Conservation (phyloP, 2,329 filamentous ascomycete species). For the Pezicula neosporulosa region DNA sequence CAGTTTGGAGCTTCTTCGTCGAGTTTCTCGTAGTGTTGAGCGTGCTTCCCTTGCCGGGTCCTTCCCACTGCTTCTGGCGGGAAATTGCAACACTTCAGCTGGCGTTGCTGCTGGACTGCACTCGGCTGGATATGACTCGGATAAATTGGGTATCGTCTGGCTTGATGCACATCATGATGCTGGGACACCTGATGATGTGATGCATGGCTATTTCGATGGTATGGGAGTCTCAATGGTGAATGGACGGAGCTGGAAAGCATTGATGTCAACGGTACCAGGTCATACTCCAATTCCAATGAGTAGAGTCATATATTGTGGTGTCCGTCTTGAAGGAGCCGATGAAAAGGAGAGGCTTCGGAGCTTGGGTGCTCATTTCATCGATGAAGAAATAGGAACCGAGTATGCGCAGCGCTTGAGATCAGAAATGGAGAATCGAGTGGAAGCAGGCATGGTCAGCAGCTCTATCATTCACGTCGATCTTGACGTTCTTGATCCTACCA, state of each 20-base stretch:
- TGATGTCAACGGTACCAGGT: slow-evolving; percentile 30
- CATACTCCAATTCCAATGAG: slow-evolving; percentile 15
- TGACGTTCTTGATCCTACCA: slow-evolving; percentile 30
- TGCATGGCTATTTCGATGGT: slow-evolving; percentile 34
- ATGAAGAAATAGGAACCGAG: slow-evolving; percentile 22
- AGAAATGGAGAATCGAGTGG: slow-evolving; percentile 1
- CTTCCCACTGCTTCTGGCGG: slow-evolving; percentile 36
- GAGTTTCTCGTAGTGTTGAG: slow-evolving; percentile 29
- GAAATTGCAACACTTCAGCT: slow-evolving; percentile 34
- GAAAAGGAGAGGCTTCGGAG: slow-evolving; percentile 29
- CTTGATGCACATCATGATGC: slow-evolving; percentile 42
- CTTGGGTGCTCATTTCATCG: slow-evolving; percentile 27
- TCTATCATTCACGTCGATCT: slow-evolving; percentile 33
- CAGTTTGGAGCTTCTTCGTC: slow-evolving; percentile 36
- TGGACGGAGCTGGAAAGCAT: slow-evolving; percentile 28
- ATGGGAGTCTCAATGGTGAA: slow-evolving; percentile 34
- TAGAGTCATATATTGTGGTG: slow-evolving; percentile 22
- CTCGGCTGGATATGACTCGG: neutral
- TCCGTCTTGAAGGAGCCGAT: slow-evolving; percentile 24
- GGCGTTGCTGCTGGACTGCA: slow-evolving; percentile 33
- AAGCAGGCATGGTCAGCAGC: slow-evolving; percentile 12
- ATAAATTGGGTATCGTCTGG: slow-evolving; percentile 29
- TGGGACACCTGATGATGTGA: slow-evolving; percentile 31
- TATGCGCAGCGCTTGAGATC: slow-evolving; percentile 11
- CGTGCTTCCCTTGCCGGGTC: slow-evolving; percentile 21